Base-by-base conservation (phyloP, 2,329 filamentous ascomycete species). In the Penicillium hesseltinei region DNA sequence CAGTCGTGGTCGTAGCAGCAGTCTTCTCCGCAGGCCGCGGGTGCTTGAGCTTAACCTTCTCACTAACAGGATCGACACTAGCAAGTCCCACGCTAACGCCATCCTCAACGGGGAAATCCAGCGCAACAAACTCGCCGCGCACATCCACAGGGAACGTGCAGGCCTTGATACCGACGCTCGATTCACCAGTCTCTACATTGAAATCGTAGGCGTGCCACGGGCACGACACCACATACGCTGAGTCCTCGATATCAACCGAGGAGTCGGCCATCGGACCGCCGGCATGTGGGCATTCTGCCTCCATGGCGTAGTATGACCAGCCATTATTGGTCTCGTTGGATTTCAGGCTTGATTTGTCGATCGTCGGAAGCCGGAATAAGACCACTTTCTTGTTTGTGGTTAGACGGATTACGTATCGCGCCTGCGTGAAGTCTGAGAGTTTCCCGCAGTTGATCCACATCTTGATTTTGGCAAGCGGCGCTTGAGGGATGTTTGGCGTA, bases 181-280 rank as follows among this genome's bases (percentile, higher is more conserved):
- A 80, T 66, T 79, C 75, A 53, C 78, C 78, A 0, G 78, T 80
- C 65, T 80, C 77, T 56, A 80, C 76, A 54, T 80, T 80, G 60
- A 80, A 80, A 62, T 80, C 78, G 61, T 80, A 80, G 2, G 78
- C 78, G 64, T 80, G 78, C 78, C 78, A 80, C 15, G 78, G 78
- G 58, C 78, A 80, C 2, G 77, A 79, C 19, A 73, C 77, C 25
- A 80, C 66, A 59, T 80, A 80, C 1, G 76, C 76, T 0, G 77
- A 79, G 57, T 80, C 78, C 57, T 80, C 78, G 52, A 80, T 80
- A 53, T 80, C 78, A 25, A 80, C 72, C 8, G 74, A 71, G 0
- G 77, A 77, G 19, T 79, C 77, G 6, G 72, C 66, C 77, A 80
- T 78, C 0, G 78, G 78, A 0, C 78, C 78, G 9, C 78, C 78